Conservation (phyloP, 2,329 filamentous ascomycete species). For the Raffaelea albimanens region DNA sequence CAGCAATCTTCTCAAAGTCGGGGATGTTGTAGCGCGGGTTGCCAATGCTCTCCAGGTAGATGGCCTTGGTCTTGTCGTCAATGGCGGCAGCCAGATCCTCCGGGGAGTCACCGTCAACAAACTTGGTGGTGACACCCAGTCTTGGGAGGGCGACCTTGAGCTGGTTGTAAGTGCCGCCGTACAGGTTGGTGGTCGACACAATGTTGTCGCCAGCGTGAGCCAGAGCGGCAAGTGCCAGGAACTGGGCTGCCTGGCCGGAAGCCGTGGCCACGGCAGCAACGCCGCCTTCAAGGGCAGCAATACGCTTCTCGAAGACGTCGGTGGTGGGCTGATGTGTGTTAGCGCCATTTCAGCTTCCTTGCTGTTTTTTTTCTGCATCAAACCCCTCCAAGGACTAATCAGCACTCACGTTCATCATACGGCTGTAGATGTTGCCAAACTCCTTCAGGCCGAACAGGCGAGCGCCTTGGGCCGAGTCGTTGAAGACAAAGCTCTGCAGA, state of each 20-base stretch:
- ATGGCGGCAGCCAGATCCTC: constrained; percentile 74
- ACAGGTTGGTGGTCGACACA: constrained; percentile 79
- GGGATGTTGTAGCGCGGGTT: constrained; percentile 92
- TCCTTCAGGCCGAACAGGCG: constrained; percentile 95
- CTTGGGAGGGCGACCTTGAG: constrained; percentile 84
- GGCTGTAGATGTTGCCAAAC: constrained; percentile 94
- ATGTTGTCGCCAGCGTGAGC: constrained; percentile 88
- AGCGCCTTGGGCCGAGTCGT: constrained; percentile 92
- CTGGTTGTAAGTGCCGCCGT: constrained; percentile 96
- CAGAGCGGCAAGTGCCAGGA: constrained; percentile 80
- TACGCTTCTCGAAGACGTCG: constrained; percentile 92
- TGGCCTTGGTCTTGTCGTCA: constrained; percentile 86
- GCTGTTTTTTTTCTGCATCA: not conserved
- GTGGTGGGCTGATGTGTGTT: constrained; percentile 77
- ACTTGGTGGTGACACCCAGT: constrained; percentile 82
- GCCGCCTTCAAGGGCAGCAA: constrained; percentile 91
- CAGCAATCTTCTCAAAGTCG: constrained; percentile 78
- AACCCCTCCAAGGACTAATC: too few relatives aligned
- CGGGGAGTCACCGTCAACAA: constrained; percentile 70
- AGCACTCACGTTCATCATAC: constrained; percentile 81
- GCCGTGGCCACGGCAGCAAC: constrained; percentile 75
- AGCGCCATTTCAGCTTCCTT: not conserved
- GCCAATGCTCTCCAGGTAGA: constrained; percentile 87
- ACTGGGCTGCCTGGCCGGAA: constrained; percentile 85
- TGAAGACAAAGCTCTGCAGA: constrained; percentile 69